Evolutionary conservation across 2,329 filamentous ascomycete genomes (phyloP).

Genomic region (Venturiaceae sp.): DNA sequence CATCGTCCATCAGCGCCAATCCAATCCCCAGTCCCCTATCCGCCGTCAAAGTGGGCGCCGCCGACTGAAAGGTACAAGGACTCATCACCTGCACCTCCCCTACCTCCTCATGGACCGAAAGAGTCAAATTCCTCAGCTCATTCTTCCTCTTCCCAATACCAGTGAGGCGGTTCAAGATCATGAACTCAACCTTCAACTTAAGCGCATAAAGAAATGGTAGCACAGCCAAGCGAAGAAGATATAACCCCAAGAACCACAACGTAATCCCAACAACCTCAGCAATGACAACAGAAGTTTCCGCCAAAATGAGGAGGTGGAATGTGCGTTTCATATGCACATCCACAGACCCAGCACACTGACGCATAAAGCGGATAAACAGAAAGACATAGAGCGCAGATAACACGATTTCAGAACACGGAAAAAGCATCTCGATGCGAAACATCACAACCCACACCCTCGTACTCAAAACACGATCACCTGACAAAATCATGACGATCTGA

Average conservation of each 20-base stretch:
- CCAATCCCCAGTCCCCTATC: not conserved
- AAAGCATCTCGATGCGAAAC: not conserved
- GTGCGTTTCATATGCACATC: not conserved
- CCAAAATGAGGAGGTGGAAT: not conserved
- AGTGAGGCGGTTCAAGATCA: not conserved
- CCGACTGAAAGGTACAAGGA: not conserved
- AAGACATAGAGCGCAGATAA: not conserved
- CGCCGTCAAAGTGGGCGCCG: not conserved
- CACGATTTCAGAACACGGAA: not conserved
- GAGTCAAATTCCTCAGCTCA: not conserved
- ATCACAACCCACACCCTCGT: not conserved
- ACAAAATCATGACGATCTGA: not conserved
- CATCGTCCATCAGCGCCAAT: not conserved
- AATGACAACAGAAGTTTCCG: not conserved
- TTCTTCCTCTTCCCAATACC: not conserved
- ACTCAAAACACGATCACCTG: not conserved
- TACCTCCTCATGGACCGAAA: not conserved
- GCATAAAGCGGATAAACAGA: not conserved
- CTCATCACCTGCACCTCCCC: not conserved
- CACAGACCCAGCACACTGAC: not conserved
- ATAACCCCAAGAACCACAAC: not conserved
- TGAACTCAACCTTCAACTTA: slow-evolving; percentile 1
- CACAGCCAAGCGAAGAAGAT: not conserved
- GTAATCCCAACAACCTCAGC: not conserved
- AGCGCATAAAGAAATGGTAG: not conserved